Conservation (phyloP, 164 flowering plant species). For the Vitis cinerea region DNA sequence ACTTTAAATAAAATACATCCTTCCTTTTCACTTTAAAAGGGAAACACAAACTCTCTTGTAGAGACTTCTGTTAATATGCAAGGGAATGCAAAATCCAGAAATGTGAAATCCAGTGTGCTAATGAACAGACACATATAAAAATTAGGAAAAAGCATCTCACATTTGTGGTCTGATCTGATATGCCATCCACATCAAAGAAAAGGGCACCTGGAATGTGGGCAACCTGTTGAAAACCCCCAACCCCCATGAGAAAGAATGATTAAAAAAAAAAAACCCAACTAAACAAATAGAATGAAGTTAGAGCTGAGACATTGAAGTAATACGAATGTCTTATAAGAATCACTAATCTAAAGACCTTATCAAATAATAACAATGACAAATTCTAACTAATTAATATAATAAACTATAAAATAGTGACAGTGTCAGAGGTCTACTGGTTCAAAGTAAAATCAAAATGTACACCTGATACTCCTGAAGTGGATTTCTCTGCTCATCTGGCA, state of each 20-base stretch:
- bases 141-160: constrained; percentile 45
- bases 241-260: background rate
- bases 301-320: too few species aligned
- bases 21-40: too few species aligned
- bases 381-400: background rate
- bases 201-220: constrained; percentile 99
- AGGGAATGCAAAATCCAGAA: background rate
- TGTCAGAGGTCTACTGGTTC: background rate
- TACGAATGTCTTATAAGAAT: too few species aligned
- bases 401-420: too few species aligned
- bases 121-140: background rate
- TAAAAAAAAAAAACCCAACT: background rate
- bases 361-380: too few species aligned
- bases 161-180: constrained; percentile 74
- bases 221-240: constrained; percentile 48
- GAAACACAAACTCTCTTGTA: too few species aligned
- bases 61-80: too few species aligned
- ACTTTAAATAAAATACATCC: too few species aligned
- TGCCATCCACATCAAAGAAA: constrained; percentile 95
- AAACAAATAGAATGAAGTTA: background rate
- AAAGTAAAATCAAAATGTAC: constrained; percentile 2
- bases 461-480: constrained; percentile 99
- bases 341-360: too few species aligned
- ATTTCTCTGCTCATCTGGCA: constrained; percentile 97
- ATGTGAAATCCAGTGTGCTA: background rate